These are phyloP conservation scores for Candida alai DNA, from an alignment of 805 yeast genomes.

Conservation along the genomic window DNA sequence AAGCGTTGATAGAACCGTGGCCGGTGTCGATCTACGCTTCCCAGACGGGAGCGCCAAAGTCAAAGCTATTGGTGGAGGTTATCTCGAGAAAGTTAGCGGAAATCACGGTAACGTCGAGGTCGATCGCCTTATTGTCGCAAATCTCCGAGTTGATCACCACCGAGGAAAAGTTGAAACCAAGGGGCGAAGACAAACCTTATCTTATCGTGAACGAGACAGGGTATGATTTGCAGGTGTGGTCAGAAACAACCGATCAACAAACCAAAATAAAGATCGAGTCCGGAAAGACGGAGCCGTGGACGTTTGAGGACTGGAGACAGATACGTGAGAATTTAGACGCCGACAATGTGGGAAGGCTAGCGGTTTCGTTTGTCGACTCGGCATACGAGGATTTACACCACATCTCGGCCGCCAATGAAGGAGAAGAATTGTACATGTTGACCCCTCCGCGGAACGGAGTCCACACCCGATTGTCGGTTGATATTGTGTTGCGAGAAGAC, in stretches of 20 bases:
- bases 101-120: constrained; percentile 73
- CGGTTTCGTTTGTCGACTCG: constrained; percentile 56
- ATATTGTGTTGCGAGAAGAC: constrained; percentile 64
- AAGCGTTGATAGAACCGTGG: constrained; percentile 89
- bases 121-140: constrained; percentile 73
- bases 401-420: constrained; percentile 74
- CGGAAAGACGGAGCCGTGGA: constrained; percentile 67
- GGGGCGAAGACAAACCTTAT: constrained; percentile 84
- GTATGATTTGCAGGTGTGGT: constrained; percentile 74
- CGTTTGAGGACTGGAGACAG: constrained; percentile 90
- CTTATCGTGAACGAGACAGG: constrained; percentile 83
- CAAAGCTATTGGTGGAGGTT: constrained; percentile 58
- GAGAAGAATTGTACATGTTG: constrained; percentile 71
- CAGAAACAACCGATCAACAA: constrained; percentile 39
- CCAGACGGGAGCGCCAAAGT: constrained; percentile 41
- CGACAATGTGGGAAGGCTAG: constrained; percentile 58
- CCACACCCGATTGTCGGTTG: constrained; percentile 73
- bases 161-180: constrained; percentile 51
- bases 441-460: constrained; percentile 58
- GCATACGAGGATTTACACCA: constrained; percentile 50
- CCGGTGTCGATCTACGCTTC: constrained; percentile 70
- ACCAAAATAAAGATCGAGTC: constrained; percentile 38
- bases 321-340: constrained; percentile 76
- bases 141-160: constrained; percentile 56
- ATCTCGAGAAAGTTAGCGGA: constrained; percentile 77